Conservation (phyloP, 352 stramenopile genomes). For the Globisporangium acanthophoron region DNA sequence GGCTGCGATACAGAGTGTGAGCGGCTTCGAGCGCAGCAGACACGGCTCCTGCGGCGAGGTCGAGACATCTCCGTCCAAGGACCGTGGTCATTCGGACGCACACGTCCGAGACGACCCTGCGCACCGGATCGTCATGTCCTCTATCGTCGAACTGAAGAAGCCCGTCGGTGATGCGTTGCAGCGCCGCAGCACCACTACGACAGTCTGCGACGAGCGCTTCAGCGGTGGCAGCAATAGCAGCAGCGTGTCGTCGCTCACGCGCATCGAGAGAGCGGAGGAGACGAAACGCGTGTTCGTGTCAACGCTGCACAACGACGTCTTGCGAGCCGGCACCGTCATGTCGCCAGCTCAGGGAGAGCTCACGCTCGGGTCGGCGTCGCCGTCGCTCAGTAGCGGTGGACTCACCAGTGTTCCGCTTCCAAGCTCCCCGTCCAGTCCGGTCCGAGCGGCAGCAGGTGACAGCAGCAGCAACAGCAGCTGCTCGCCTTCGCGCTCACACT, state of each 20-base stretch:
- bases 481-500: neutral
- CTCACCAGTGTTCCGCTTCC: too few species aligned
- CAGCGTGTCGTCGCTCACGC: slow-evolving; percentile 13
- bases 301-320: slow-evolving; percentile 11
- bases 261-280: slow-evolving; percentile 44
- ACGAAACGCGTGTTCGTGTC: slow-evolving; percentile 50
- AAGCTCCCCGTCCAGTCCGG: too few species aligned
- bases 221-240: slow-evolving; percentile 2
- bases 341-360: neutral
- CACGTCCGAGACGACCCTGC: neutral
- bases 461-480: too few species aligned
- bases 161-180: slow-evolving; percentile 4
- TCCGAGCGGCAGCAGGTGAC: too few species aligned
- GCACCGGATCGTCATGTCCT: neutral
- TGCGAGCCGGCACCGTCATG: neutral
- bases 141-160: slow-evolving; percentile 11
- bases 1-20: neutral
- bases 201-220: neutral
- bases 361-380: neutral
- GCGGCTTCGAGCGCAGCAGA: neutral
- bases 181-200: slow-evolving; percentile 1
- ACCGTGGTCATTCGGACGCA: slow-evolving; percentile 6
- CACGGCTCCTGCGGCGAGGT: neutral
- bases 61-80: neutral
- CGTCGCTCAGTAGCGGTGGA: too few species aligned